phyloP scores from a whole-genome alignment of 2,329 filamentous ascomycete genomes.

The Alternaria sp. region DNA sequence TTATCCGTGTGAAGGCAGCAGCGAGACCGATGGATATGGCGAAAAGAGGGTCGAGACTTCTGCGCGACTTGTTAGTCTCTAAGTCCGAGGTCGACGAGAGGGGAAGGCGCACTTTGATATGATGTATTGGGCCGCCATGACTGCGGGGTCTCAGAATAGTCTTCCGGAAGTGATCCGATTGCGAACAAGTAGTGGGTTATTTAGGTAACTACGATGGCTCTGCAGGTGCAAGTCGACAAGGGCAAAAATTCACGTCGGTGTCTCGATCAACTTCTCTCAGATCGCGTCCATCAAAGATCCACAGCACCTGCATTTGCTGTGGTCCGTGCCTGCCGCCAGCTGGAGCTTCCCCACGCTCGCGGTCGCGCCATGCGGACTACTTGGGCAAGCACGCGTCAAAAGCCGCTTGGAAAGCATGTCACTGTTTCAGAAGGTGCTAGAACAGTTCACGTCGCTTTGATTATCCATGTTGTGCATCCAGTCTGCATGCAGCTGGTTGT shows the following conservation, averaged over 20 bases:
- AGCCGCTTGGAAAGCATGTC: not conserved
- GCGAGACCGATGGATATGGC: constrained; percentile 55
- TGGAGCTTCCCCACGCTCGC: constrained; percentile 21
- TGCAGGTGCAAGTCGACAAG: not conserved
- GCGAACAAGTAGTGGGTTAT: not conserved
- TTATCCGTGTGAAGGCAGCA: constrained; percentile 50
- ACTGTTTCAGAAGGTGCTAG: not conserved
- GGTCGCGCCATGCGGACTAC: not conserved
- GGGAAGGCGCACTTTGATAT: constrained; percentile 52
- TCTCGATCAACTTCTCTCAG: constrained; percentile 22
- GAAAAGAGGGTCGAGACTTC: constrained; percentile 57
- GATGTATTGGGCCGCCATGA: constrained; percentile 49
- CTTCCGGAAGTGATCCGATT: not conserved
- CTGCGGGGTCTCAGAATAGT: not conserved
- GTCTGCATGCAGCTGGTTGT: not conserved
- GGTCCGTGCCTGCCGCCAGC: constrained; percentile 21
- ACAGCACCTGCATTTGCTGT: constrained; percentile 21
- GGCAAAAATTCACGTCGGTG: not conserved
- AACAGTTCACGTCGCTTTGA: not conserved
- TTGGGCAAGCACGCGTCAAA: not conserved
- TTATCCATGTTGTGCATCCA: not conserved
- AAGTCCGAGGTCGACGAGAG: not conserved
- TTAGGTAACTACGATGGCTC: not conserved
- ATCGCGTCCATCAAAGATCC: constrained; percentile 14
- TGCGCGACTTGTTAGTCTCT: constrained; percentile 20